Percentiles rank a stretch among this genome's conserved stretches.
phyloP scores from a whole-genome alignment of 768 basidiomycete species.

The Lactifluus piperatus region DNA sequence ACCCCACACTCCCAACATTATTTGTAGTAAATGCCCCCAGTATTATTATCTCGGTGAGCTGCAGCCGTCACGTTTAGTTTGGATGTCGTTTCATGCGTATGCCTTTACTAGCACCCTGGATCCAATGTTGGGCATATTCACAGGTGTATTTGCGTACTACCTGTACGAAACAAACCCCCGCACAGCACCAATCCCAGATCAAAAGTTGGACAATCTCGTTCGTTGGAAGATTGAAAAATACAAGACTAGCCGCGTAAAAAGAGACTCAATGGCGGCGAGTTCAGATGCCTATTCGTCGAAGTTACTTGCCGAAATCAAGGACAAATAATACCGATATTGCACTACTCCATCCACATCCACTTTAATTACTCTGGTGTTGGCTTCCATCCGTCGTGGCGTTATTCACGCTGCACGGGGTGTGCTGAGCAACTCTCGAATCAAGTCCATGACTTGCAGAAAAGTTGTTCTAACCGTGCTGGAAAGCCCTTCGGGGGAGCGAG shows the following conservation, averaged over 20 bases:
- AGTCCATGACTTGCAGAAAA: slow-evolving; percentile 38
- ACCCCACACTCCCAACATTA: not conserved
- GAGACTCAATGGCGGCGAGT: slow-evolving; percentile 19
- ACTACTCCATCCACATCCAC: not conserved
- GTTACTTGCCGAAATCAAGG: not conserved
- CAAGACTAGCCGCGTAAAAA: slow-evolving; percentile 3
- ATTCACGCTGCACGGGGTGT: not conserved
- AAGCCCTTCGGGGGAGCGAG: slow-evolving; percentile 67
- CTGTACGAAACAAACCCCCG: slow-evolving; percentile 76
- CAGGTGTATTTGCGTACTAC: slow-evolving; percentile 70
- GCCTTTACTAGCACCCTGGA: slow-evolving; percentile 46
- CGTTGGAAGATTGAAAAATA: slow-evolving; percentile 59
- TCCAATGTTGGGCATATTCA: slow-evolving; percentile 67
- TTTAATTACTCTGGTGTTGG: not conserved
- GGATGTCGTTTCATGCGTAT: slow-evolving; percentile 2
- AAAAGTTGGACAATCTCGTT: slow-evolving; percentile 46
- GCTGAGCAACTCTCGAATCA: slow-evolving; percentile 30
- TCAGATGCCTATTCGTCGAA: slow-evolving; percentile 12
- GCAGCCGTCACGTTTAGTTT: not conserved
- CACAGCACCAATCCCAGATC: slow-evolving; percentile 47
- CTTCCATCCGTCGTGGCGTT: not conserved
- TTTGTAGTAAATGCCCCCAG: slow-evolving; percentile 34
- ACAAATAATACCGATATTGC: not conserved
- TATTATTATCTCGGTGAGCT: slow-evolving; percentile 26
- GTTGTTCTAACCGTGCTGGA: slow-evolving; percentile 33